A percentile compares a stretch with the other conserved stretches of the same genome.
These are phyloP conservation scores for Naganishia friedmannii DNA, from an alignment of 768 basidiomycete species.

Conservation along the genomic window DNA sequence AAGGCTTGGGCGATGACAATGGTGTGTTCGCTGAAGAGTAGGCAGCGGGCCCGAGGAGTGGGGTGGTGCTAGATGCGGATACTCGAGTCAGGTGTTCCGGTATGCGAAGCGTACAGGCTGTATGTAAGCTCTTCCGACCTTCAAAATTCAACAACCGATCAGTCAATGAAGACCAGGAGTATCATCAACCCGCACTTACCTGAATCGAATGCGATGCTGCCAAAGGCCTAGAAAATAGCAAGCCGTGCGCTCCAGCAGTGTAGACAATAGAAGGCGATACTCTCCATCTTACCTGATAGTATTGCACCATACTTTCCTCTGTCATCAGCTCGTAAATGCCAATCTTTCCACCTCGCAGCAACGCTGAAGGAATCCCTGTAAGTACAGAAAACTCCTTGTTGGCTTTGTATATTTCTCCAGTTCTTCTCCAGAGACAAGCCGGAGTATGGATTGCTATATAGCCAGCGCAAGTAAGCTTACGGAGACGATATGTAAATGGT, in stretches of 20 bases:
- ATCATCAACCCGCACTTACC: constrained; percentile 26
- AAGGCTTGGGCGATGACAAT: constrained; percentile 18
- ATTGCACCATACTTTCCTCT: constrained; percentile 92
- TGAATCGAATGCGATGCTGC: constrained; percentile 51
- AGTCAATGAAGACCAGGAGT: constrained; percentile 5
- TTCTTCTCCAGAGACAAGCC: constrained; percentile 91
- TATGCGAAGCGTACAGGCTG: constrained; percentile 45
- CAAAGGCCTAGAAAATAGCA: constrained; percentile 28
- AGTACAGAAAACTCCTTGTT: constrained; percentile 93
- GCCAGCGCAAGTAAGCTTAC: constrained; percentile 41
- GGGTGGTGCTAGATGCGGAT: constrained; percentile 23
- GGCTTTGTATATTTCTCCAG: constrained; percentile 97
- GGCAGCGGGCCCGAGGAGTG: constrained; percentile 25
- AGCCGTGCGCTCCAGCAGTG: too few species aligned
- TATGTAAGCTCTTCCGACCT: constrained; percentile 47
- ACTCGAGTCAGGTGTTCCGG: constrained; percentile 40
- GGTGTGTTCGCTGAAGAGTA: constrained; percentile 3
- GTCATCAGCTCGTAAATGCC: constrained; percentile 99
- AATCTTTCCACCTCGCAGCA: constrained; percentile 65
- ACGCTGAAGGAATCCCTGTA: constrained; percentile 63
- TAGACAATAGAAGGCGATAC: too few species aligned
- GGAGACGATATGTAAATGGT: not conserved
- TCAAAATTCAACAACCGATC: not conserved
- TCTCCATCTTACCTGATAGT: constrained; percentile 96
- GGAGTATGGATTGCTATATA: constrained; percentile 96